These are phyloP conservation scores for Phytopythium boreale DNA, from an alignment of 352 stramenopile genomes.

Conservation along the genomic window DNA sequence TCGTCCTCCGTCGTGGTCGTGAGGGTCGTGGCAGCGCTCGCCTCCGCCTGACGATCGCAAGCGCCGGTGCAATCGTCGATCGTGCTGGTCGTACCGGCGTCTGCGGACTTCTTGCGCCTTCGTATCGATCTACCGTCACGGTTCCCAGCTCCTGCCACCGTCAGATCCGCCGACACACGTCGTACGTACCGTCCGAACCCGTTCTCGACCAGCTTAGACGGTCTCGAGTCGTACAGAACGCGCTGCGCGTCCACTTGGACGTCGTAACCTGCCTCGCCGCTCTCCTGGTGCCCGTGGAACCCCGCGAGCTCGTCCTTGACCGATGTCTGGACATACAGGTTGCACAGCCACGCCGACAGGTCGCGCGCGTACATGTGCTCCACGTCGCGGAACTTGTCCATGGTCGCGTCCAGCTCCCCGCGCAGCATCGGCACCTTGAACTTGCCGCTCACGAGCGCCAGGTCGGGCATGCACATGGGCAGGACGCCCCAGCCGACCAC, in stretches of 20 bases:
- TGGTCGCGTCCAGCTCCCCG: conserved; percentile 79
- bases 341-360: conserved; percentile 86
- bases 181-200: conserved; percentile 42
- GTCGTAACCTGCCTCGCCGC: conserved; percentile 27
- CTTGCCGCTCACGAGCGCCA: conserved; percentile 62
- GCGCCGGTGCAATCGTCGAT: background rate
- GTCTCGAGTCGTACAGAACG: conserved; percentile 20
- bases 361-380: conserved; percentile 65
- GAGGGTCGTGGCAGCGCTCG: background rate
- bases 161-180: conserved; percentile 22
- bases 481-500: conserved; percentile 86
- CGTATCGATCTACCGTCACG: background rate
- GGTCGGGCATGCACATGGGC: conserved; percentile 64
- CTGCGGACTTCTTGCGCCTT: background rate
- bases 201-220: conserved; percentile 33
- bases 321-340: conserved; percentile 84
- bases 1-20: conserved; percentile 2
- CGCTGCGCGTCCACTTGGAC: conserved; percentile 51
- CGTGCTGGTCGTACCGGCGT: background rate
- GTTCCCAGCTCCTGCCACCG: background rate
- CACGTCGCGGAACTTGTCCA: conserved; percentile 73
- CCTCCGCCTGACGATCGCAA: background rate
- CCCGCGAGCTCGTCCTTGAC: conserved; percentile 22
- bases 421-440: conserved; percentile 84
- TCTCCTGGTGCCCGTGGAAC: background rate